Evolutionary conservation across 2,329 filamentous ascomycete genomes (phyloP).

Genomic region (Pseudomassariella vexata): DNA sequence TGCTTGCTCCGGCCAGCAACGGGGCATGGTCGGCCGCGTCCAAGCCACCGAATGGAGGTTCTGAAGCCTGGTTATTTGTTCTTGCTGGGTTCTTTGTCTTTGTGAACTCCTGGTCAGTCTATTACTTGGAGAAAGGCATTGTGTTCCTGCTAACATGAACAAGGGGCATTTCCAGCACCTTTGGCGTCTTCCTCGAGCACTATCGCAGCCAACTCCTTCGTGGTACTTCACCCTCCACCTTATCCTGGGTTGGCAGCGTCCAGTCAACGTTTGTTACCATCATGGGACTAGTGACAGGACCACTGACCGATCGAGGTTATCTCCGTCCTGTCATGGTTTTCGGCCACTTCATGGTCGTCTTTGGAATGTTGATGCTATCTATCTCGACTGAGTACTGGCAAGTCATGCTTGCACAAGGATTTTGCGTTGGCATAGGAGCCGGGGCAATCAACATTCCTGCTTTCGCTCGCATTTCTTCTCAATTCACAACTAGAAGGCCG

Average conservation of each 20-base stretch:
- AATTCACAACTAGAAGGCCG: slow-evolving; percentile 24
- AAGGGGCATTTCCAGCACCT: too few species aligned
- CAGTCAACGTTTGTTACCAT: neutral
- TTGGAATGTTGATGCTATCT: slow-evolving; percentile 34
- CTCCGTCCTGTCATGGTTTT: neutral
- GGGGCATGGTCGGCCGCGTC: too few species aligned
- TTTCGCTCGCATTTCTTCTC: slow-evolving; percentile 30
- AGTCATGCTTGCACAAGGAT: slow-evolving; percentile 35
- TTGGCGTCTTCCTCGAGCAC: slow-evolving; percentile 23
- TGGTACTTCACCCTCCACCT: slow-evolving; percentile 15
- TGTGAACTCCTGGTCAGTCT: too few species aligned
- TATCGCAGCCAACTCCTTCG: slow-evolving; percentile 14
- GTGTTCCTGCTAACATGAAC: too few species aligned
- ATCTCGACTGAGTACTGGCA: slow-evolving; percentile 34
- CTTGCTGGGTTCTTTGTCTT: too few species aligned
- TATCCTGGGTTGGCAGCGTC: slow-evolving; percentile 10
- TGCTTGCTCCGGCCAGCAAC: too few species aligned
- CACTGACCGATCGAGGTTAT: neutral
- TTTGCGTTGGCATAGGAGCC: slow-evolving; percentile 33
- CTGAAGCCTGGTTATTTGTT: too few species aligned
- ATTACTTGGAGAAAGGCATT: too few species aligned
- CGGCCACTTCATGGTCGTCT: slow-evolving; percentile 22
- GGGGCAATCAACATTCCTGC: slow-evolving; percentile 34
- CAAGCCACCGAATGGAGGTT: too few species aligned
- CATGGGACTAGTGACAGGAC: neutral